Evolutionary conservation across 208 protist genomes (phyloP).

Genomic region (Acanthamoeba sp.): DNA sequence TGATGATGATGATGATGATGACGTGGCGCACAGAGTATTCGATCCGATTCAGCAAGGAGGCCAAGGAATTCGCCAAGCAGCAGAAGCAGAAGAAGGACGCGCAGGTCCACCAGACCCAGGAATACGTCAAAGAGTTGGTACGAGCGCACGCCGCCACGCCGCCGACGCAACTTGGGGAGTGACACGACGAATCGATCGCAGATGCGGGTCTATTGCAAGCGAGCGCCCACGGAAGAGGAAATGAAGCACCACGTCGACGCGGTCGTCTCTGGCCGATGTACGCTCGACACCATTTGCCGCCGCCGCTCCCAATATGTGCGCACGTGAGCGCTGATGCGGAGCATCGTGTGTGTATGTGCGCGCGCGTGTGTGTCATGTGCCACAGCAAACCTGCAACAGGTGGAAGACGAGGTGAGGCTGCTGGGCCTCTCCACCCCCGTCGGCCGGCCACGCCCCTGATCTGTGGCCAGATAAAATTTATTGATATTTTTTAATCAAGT

Average conservation of each 20-base stretch:
- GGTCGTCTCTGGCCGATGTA: background rate
- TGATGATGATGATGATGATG: too few species aligned
- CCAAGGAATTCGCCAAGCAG: conserved; percentile 35
- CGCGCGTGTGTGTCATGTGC: too few species aligned
- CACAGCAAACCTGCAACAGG: background rate
- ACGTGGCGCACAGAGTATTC: background rate
- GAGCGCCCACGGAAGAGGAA: background rate
- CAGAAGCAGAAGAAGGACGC: conserved; percentile 12
- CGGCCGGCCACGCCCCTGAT: background rate
- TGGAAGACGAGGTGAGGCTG: conserved; percentile 1
- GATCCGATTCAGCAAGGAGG: conserved; percentile 18
- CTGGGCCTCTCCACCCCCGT: background rate
- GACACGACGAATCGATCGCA: background rate
- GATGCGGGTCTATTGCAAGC: conserved; percentile 30
- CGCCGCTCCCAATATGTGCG: too few species aligned
- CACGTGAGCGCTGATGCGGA: too few species aligned
- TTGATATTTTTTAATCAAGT: too few species aligned
- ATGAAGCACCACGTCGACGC: background rate
- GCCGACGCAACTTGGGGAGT: background rate
- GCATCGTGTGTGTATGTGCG: too few species aligned
- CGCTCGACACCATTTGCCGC: too few species aligned
- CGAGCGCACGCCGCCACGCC: background rate
- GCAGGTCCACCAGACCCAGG: background rate
- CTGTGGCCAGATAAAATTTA: too few species aligned
- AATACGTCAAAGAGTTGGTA: conserved; percentile 27